These are phyloP conservation scores for Proliferodiscus dingleyae DNA, from an alignment of 2,329 filamentous ascomycete species.

Conservation along the genomic window DNA sequence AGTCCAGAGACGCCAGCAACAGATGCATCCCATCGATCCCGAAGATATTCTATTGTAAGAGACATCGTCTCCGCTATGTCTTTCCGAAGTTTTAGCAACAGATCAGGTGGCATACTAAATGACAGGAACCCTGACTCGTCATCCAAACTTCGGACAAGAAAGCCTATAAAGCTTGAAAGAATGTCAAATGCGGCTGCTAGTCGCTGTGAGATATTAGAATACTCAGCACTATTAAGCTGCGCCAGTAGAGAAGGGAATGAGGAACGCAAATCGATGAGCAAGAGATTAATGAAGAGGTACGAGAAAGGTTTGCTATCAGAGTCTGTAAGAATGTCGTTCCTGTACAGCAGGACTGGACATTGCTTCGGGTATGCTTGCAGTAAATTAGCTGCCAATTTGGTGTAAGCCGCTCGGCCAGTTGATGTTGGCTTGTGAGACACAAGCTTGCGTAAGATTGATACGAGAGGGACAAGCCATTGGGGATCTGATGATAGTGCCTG, in stretches of 20 bases:
- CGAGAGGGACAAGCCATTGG: conserved; percentile 47
- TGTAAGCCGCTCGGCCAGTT: conserved; percentile 53
- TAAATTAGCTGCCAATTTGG: conserved; percentile 52
- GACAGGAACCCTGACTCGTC: conserved; percentile 33
- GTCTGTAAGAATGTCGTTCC: conserved; percentile 29
- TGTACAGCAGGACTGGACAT: conserved; percentile 49
- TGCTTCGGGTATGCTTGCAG: conserved; percentile 49
- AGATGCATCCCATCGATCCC: conserved; percentile 65
- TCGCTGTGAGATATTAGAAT: conserved; percentile 45
- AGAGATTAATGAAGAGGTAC: conserved; percentile 59
- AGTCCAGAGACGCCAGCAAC: conserved; percentile 58
- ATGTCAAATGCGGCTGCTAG: conserved; percentile 59
- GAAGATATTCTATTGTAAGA: conserved; percentile 58
- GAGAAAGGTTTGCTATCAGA: conserved; percentile 48
- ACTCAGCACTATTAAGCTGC: conserved; percentile 51
- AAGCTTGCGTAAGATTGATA: conserved; percentile 47
- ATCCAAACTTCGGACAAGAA: conserved; percentile 51
- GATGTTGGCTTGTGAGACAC: conserved; percentile 51
- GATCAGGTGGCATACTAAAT: conserved; percentile 50
- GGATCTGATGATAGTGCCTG: conserved; percentile 47
- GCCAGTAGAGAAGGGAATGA: conserved; percentile 56
- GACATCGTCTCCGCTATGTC: conserved; percentile 60
- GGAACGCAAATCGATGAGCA: conserved; percentile 61
- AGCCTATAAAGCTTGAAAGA: conserved; percentile 54
- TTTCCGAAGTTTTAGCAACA: conserved; percentile 56